Evolutionary conservation across 768 basidiomycete species (phyloP), one percentile per base, ranked within the genome.

Genomic region (Nidularia pulvinata): DNA sequence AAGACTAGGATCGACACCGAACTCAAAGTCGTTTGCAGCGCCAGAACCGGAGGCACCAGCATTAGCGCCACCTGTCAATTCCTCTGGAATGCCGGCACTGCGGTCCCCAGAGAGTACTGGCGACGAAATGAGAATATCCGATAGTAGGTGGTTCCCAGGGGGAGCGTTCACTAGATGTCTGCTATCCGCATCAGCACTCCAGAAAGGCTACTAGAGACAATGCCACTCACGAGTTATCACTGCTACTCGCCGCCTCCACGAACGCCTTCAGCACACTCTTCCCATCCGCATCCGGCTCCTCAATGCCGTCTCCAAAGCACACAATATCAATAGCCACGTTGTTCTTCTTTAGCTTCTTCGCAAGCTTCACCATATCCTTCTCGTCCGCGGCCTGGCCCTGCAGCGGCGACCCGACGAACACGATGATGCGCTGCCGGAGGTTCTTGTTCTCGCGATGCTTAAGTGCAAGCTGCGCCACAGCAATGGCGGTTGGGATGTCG

Each of bases 361-460:
- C 97, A 35, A 99, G 82, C 67, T 86, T 89, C 60, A 91, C 76
- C 82, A 95, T 87, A 51, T 79, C 78, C 60, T 89, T 86, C 65
- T 93, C 90, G 54, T 91, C 88, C 9, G 87, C 83, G 6, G 78
- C 86, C 33, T 75, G 66, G 33, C 84, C 87, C 19, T 82, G 78
- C n/a, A 95, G 71, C 1, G 97, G 97, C 3, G 93, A 95, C 13
- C 87, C 95, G 51, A 95, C 88, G 60, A 98, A 97, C 44, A 93
- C 91, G 65, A 99, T 85, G 61, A 99, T 91, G 39, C 97, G 86
- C 63, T 99, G 97, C 19, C 95, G 89, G 33, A 96, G 86, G 64
- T 95, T 98, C 84, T 98, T 98, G 80, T 98, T 98, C 71, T 95
- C 93, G 54, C 97, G 80, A 69, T 99, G 97, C 69, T 99, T 99